Percentiles rank a stretch among this genome's conserved stretches.
Evolutionary conservation across 2,329 filamentous ascomycete genomes (phyloP).

Genomic region (Phialophora chinensis): DNA sequence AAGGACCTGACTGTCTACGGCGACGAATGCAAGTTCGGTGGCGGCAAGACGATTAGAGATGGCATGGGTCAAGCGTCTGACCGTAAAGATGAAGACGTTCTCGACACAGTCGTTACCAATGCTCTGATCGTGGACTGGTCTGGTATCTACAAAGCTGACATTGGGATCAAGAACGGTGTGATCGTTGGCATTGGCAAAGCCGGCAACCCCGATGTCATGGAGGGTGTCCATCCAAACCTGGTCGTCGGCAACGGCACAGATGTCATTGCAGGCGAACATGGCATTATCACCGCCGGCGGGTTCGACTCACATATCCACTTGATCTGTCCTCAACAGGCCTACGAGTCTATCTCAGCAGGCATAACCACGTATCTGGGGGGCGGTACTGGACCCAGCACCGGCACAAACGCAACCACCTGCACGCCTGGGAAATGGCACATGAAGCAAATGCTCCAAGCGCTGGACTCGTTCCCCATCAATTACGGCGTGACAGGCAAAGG

Average conservation of each 20-base stretch:
- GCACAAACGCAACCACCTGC: conserved; percentile 90
- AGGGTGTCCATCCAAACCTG: conserved; percentile 78
- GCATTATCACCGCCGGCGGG: conserved; percentile 88
- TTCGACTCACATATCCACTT: conserved; percentile 92
- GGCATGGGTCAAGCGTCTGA: conserved; percentile 94
- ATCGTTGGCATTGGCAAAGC: conserved; percentile 93
- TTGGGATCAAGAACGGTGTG: conserved; percentile 84
- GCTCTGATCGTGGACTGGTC: conserved; percentile 88
- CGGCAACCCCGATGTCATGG: conserved; percentile 97
- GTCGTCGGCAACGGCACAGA: conserved; percentile 87
- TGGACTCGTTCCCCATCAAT: conserved; percentile 81
- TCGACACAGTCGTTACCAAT: conserved; percentile 89
- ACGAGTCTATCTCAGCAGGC: conserved; percentile 82
- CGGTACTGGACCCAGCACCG: conserved; percentile 89
- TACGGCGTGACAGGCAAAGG: conserved; percentile 92
- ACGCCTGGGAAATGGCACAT: conserved; percentile 85
- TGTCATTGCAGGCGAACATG: conserved; percentile 86
- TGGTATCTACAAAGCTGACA: conserved; percentile 95
- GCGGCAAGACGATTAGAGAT: conserved; percentile 90
- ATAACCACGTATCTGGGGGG: conserved; percentile 91
- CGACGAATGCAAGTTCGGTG: conserved; percentile 94
- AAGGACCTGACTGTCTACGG: conserved; percentile 83
- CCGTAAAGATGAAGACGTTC: conserved; percentile 69
- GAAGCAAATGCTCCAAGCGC: conserved; percentile 86
- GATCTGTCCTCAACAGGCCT: conserved; percentile 90